Conservation (phyloP, 805 yeast species). For the Schwanniomyces sp. region DNA sequence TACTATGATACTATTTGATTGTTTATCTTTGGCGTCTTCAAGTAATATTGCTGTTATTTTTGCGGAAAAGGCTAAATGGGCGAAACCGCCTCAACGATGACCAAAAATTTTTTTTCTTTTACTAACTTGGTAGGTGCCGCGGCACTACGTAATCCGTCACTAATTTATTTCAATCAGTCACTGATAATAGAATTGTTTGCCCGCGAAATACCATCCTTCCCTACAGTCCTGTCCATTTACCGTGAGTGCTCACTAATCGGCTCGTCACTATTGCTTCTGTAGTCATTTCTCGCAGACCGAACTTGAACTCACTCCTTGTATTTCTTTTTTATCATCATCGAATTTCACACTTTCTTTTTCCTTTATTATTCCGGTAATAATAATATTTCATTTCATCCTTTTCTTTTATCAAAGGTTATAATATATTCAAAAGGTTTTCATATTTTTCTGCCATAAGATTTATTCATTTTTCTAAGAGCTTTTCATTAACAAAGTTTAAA, state of each 20-base stretch:
- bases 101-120: background rate
- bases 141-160: background rate
- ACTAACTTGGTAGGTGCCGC: background rate
- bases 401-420: background rate
- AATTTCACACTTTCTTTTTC: slow-evolving; percentile 2
- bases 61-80: too few relatives aligned
- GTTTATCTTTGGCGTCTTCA: background rate
- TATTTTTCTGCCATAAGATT: background rate
- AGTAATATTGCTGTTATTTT: background rate
- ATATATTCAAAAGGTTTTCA: background rate
- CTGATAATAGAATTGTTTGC: background rate
- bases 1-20: too few relatives aligned
- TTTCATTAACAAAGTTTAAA: background rate
- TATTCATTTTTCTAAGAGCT: background rate
- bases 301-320: background rate
- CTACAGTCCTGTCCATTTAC: background rate
- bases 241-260: background rate
- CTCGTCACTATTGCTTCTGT: background rate
- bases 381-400: slow-evolving; percentile 1
- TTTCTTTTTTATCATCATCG: background rate
- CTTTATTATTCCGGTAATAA: slow-evolving; percentile 1
- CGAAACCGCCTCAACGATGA: background rate
- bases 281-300: background rate
- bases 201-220: background rate
- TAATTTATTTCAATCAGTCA: background rate